Conservation (phyloP, 768 basidiomycete species). For the Suillus decipiens region DNA sequence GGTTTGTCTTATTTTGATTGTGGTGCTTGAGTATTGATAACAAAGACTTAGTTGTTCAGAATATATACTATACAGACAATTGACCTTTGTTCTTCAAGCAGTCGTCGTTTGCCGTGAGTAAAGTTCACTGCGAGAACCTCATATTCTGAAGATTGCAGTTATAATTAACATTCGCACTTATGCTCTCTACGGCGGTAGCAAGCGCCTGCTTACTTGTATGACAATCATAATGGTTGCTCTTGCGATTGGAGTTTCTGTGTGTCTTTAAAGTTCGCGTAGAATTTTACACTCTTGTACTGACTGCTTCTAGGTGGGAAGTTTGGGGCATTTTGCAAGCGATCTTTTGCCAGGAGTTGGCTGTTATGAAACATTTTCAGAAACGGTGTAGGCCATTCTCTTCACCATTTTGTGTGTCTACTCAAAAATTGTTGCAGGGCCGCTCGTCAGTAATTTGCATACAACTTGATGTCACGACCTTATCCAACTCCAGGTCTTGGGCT, state of each 20-base stretch:
- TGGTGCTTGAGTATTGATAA: neutral
- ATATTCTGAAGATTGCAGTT: constrained; percentile 30
- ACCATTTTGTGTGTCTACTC: constrained; percentile 35
- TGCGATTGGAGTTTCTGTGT: constrained; percentile 36
- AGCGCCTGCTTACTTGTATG: constrained; percentile 40
- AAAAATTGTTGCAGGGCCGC: neutral
- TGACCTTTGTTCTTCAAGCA: neutral
- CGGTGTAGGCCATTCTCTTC: constrained; percentile 26
- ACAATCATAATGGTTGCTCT: constrained; percentile 35
- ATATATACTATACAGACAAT: neutral
- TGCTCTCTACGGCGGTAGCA: constrained; percentile 48
- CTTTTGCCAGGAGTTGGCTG: constrained; percentile 32
- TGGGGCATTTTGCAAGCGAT: constrained; percentile 47
- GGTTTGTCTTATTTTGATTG: neutral
- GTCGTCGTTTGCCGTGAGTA: neutral
- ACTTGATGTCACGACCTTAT: neutral
- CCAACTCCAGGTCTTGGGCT: neutral
- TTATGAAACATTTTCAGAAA: constrained; percentile 13
- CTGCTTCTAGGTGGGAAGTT: constrained; percentile 17
- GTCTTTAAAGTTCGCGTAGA: constrained; percentile 15
- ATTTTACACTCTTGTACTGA: neutral
- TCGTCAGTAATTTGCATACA: neutral
- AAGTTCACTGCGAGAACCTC: neutral
- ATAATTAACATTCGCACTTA: constrained; percentile 49
- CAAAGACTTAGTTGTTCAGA: neutral